Base-by-base conservation (phyloP, 352 stramenopile species). In the Pythium periplocum region DNA sequence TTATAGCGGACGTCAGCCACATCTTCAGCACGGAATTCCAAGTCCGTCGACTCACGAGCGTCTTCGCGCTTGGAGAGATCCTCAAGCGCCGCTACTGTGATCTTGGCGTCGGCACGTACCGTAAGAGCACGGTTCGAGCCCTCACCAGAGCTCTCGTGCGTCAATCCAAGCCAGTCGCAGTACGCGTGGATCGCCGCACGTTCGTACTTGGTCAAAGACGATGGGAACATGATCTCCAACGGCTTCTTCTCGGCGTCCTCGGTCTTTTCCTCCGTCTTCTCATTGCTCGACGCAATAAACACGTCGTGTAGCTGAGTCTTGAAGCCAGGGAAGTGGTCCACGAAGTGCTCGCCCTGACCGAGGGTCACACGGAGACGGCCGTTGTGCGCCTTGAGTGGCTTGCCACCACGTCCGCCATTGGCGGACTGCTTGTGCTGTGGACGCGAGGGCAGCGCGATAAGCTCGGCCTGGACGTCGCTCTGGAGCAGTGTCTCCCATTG, bases 1-100 rank as follows among this genome's bases (percentile, higher is more conserved):
- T 83, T 73, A 60, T 93, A 89, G 30, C 82, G 68, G 36, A 90
- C 72, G 40, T 90, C 79, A 2, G 59, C 48, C 11, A 87, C 61
- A 42, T 86, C 78, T 47, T 93, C 79, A 39, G 64, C 49, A 34
- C 70, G 61, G 55, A 90, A 90, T 43, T 87, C 76, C 6, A 84
- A 43, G 6, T 7, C 50, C 6, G 12, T 36, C 33, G 6, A 7
- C 8, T 68, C 50, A 26, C 17, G 17, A 26, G 17, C 11, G 45
- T 30, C n/a, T 35, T 44, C 0, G 51, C 51, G 17, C n/a, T 57
- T 12, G 32, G 26, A 8, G 33, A 45, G 37, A 12, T 6, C 37
- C 31, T 38, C 49, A 34, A 49, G 2, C 10, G 32, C 11, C 39
- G 32, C 32, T 48, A 48, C 43, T 61, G 38, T 40, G 7, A 76